Base-by-base conservation (phyloP, 257 asterid species). In the Nyctanthes arbortristis region DNA sequence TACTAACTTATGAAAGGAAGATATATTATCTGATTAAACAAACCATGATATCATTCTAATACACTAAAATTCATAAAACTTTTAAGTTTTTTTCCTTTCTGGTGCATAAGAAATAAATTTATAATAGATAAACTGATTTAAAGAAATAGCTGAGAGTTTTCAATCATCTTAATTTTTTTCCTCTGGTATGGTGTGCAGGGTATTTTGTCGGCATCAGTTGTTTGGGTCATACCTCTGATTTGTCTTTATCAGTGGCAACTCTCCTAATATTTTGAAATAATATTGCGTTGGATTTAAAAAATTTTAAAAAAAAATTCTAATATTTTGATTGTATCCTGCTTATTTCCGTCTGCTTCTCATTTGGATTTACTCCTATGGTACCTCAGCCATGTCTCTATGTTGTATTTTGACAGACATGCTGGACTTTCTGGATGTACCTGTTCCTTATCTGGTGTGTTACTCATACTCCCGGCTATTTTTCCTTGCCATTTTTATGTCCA, bases 171-270 rank as follows among this genome's bases (percentile, higher is more conserved):
- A n/a, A 24, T 30, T 62, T 37, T n/a, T 49, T n/a, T n/a, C n/a
- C n/a, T 3, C 59, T 75, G 60, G 60, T 61, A 69, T 76, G 58
- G 29, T 79, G 58, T 78, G 86, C 89, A 93, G 98, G 97, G 99
- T 52, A 59, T 87, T 67, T 79, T 93, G 84, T 93, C 97, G 69
- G 93, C 99, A 57, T 70, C 87, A 47, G 93, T 91, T 80, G 72
- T 93, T 73, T 79, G 97, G 37, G 67, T 93, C 69, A 91, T 93
- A 64, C 97, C 97, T 64, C 74, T 93, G 78, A 93, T 93, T 73
- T 92, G 97, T 58, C 99, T 97, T 62, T 93, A 85, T 78, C 96
- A 84, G 81, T 93, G 97, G 97, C 97, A 93, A n/a, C n/a, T n/a
- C n/a, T n/a, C n/a, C n/a, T n/a, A n/a, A n/a, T n/a, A n/a, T n/a